Evolutionary conservation across 2,329 filamentous ascomycete species (phyloP).

Genomic region (Pezicula neosporulosa): DNA sequence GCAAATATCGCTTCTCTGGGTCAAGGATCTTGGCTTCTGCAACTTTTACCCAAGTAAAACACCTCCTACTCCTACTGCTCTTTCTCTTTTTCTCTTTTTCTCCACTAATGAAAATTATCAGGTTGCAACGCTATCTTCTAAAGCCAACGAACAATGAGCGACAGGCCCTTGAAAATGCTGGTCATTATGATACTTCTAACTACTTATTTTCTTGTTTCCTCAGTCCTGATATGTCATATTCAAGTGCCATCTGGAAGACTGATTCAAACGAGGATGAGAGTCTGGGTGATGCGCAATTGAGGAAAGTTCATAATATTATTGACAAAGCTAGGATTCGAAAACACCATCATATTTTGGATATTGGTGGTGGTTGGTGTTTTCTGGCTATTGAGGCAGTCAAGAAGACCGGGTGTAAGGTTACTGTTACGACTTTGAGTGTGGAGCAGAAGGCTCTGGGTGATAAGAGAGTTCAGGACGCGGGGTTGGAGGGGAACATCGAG

Average conservation of each 20-base stretch:
- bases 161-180: slow-evolving; percentile 58
- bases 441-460: slow-evolving; percentile 67
- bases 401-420: slow-evolving; percentile 63
- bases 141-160: slow-evolving; percentile 48
- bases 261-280: slow-evolving; percentile 36
- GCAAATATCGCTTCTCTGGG: not conserved
- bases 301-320: slow-evolving; percentile 62
- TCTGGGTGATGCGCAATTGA: slow-evolving; percentile 60
- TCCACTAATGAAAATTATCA: not conserved
- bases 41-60: slow-evolving; percentile 1
- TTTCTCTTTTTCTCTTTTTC: not conserved
- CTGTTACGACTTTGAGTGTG: slow-evolving; percentile 60
- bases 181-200: slow-evolving; percentile 72
- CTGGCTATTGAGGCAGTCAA: slow-evolving; percentile 66
- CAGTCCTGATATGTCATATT: slow-evolving; percentile 69
- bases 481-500: slow-evolving; percentile 53
- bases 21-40: not conserved
- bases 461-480: slow-evolving; percentile 53
- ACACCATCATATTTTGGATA: slow-evolving; percentile 65
- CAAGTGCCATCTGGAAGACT: slow-evolving; percentile 57
- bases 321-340: slow-evolving; percentile 56
- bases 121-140: not conserved
- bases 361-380: slow-evolving; percentile 70
- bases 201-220: slow-evolving; percentile 69
- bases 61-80: too few species aligned